phyloP scores from a whole-genome alignment of 1,284 basidiomycete genomes.

The Trametes sp. region DNA sequence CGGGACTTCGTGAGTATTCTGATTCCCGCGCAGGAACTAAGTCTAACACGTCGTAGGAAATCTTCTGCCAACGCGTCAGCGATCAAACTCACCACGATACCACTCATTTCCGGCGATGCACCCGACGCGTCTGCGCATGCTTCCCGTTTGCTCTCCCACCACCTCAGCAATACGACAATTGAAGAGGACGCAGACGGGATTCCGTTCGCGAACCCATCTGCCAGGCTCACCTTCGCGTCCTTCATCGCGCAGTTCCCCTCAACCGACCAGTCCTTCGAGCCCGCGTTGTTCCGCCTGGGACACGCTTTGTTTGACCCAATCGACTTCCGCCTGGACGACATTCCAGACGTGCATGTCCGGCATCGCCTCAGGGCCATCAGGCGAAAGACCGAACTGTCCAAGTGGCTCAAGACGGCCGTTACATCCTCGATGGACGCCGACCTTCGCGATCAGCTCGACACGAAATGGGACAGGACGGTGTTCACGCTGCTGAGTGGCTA shows the following conservation, averaged over 20 bases:
- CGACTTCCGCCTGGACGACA: slow-evolving; percentile 64
- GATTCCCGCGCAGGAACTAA: background rate
- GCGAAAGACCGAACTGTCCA: slow-evolving; percentile 84
- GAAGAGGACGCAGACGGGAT: slow-evolving; percentile 58
- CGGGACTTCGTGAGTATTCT: slow-evolving; percentile 54
- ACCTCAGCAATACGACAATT: slow-evolving; percentile 81
- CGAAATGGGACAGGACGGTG: slow-evolving; percentile 58
- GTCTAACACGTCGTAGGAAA: slow-evolving; percentile 44
- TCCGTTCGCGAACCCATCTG: slow-evolving; percentile 64
- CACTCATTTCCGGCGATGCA: slow-evolving; percentile 47
- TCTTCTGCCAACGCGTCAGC: slow-evolving; percentile 65
- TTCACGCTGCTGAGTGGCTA: slow-evolving; percentile 90
- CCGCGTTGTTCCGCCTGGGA: slow-evolving; percentile 87
- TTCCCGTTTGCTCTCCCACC: slow-evolving; percentile 79
- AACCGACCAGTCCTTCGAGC: slow-evolving; percentile 79
- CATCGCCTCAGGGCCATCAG: slow-evolving; percentile 70
- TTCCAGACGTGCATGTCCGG: slow-evolving; percentile 64
- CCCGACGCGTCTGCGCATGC: slow-evolving; percentile 54
- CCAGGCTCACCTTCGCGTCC: slow-evolving; percentile 78
- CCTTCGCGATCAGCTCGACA: slow-evolving; percentile 59
- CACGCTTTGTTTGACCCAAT: slow-evolving; percentile 92
- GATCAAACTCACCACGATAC: slow-evolving; percentile 56
- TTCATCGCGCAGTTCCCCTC: slow-evolving; percentile 79
- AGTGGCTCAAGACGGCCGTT: slow-evolving; percentile 87
- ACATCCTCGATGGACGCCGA: slow-evolving; percentile 79